These are phyloP conservation scores for Austroboletus novae-zelandiae DNA, from an alignment of 1,284 basidiomycete genomes.

Conservation along the genomic window DNA sequence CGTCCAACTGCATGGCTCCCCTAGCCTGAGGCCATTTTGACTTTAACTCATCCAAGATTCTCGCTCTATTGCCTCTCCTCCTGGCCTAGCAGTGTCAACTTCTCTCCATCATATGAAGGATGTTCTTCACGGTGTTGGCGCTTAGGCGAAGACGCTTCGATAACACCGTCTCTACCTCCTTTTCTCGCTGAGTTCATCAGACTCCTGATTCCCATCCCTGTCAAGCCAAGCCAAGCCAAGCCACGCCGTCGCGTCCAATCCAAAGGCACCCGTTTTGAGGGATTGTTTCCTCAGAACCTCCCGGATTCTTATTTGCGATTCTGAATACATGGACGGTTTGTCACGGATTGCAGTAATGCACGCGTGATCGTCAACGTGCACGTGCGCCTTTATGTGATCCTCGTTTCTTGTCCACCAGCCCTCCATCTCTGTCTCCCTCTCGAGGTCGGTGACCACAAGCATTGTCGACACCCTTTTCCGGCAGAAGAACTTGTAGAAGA, in stretches of 20 bases:
- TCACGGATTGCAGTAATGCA: background rate
- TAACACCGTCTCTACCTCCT: background rate
- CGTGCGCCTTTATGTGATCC: background rate
- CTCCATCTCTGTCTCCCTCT: conserved; percentile 4
- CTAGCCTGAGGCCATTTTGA: no score
- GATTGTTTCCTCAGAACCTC: background rate
- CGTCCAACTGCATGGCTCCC: no score
- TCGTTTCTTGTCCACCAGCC: conserved; percentile 5
- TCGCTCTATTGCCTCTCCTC: no score
- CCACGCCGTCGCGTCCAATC: background rate
- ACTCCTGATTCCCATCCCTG: background rate
- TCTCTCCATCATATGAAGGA: background rate
- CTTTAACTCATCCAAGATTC: no score
- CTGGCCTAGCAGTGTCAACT: no score
- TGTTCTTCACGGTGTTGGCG: background rate
- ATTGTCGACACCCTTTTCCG: background rate
- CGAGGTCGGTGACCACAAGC: conserved; percentile 3
- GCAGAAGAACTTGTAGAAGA: conserved; percentile 3
- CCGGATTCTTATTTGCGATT: conserved; percentile 5
- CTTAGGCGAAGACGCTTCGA: background rate
- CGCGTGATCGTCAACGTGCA: background rate
- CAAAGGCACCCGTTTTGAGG: background rate
- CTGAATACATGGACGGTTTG: background rate
- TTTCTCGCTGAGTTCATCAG: background rate
- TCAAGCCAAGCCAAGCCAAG: background rate